phyloP scores from a whole-genome alignment of 2,329 filamentous ascomycete genomes.

The Alternaria sp. region DNA sequence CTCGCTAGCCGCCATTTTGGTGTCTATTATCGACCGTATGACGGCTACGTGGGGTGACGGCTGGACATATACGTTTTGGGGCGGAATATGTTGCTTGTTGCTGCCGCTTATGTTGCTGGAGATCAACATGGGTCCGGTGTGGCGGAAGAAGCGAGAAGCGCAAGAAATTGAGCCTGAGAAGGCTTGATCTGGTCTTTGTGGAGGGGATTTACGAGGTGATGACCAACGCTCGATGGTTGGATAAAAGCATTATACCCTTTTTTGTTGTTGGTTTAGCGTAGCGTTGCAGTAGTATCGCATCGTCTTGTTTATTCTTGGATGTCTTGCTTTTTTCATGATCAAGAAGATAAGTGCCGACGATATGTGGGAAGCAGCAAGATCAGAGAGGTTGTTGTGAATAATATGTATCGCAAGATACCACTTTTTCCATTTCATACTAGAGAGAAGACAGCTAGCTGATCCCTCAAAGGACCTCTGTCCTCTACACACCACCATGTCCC shows the following conservation, averaged over 20 bases:
- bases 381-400: not conserved
- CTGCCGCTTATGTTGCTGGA: constrained; percentile 42
- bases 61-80: constrained; percentile 44
- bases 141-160: constrained; percentile 33
- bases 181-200: not conserved
- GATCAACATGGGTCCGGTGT: constrained; percentile 38
- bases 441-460: not conserved
- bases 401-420: not conserved
- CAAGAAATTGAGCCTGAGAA: constrained; percentile 26
- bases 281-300: constrained; percentile 1
- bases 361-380: not conserved
- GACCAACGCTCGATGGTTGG: constrained; percentile 4
- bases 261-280: not conserved
- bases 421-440: not conserved
- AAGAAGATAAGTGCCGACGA: not conserved
- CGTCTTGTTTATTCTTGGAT: not conserved
- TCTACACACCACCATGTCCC: not conserved
- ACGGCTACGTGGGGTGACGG: constrained; percentile 31
- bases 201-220: not conserved
- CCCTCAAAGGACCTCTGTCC: not conserved
- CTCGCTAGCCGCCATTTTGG: constrained; percentile 36
- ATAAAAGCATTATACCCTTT: constrained; percentile 19
- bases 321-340: not conserved
- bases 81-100: constrained; percentile 31
- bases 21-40: constrained; percentile 40